Percentiles rank a stretch among this genome's conserved stretches.
Evolutionary conservation across 768 basidiomycete genomes (phyloP).

Genomic region (Favolaschia claudopus): DNA sequence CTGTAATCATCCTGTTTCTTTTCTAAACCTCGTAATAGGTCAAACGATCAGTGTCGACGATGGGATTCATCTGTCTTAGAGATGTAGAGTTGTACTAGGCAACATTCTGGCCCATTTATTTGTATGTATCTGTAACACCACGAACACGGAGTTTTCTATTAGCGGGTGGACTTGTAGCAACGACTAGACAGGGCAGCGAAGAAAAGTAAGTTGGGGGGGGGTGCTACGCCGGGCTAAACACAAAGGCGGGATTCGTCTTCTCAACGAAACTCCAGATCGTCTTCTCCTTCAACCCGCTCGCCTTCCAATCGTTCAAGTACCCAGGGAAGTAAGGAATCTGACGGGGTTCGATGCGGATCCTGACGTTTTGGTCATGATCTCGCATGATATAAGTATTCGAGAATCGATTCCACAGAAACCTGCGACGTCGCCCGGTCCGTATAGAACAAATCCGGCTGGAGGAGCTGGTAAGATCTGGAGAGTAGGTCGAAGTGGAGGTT

Average conservation of each 20-base stretch:
- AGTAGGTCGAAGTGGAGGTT: not conserved
- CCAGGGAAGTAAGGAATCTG: slow-evolving; percentile 16
- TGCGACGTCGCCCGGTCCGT: not conserved
- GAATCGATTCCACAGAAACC: slow-evolving; percentile 10
- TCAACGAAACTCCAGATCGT: slow-evolving; percentile 17
- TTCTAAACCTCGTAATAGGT: not conserved
- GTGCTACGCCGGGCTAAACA: no score
- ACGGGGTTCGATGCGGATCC: not conserved
- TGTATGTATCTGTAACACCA: no score
- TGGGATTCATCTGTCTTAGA: no score
- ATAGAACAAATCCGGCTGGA: slow-evolving; percentile 9
- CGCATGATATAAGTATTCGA: not conserved
- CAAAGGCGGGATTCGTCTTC: not conserved
- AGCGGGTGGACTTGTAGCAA: no score
- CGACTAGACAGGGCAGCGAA: no score
- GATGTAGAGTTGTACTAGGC: no score
- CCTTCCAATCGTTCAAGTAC: slow-evolving; percentile 16
- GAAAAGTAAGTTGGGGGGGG: no score
- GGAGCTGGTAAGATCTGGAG: slow-evolving; percentile 11
- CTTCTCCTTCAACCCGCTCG: slow-evolving; percentile 8
- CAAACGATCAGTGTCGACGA: slow-evolving; percentile 7
- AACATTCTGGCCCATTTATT: no score
- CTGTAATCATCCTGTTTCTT: not conserved
- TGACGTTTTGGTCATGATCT: not conserved
- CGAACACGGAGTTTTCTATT: no score